A percentile compares a stretch with the other conserved stretches of the same genome.
These are phyloP conservation scores for Fraxinus floribunda DNA, from an alignment of 305 asterid genomes.

Conservation along the genomic window DNA sequence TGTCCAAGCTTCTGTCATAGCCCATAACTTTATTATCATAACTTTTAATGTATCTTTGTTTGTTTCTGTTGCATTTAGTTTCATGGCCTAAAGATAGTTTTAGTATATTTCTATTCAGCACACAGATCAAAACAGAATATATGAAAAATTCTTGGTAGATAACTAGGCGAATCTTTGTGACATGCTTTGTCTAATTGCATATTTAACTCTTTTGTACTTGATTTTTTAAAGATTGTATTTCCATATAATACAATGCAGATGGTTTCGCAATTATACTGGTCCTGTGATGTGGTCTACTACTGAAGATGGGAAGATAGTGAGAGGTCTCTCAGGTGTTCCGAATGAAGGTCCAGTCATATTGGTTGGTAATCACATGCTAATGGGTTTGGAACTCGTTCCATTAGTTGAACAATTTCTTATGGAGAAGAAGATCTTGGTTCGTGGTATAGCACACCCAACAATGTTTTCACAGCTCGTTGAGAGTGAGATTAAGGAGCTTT, in stretches of 20 bases:
- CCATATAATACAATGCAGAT: constrained; percentile 42
- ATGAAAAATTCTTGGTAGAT: not conserved
- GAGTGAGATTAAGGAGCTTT: constrained; percentile 30
- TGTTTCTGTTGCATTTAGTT: not conserved
- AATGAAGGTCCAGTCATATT: constrained; percentile 80
- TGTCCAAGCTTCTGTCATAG: constrained; percentile 2
- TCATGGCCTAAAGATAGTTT: not conserved
- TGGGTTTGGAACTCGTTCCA: constrained; percentile 73
- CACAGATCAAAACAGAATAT: not conserved
- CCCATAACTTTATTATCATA: not conserved
- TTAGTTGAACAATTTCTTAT: constrained; percentile 55
- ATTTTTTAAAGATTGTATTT: not conserved
- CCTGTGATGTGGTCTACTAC: constrained; percentile 73
- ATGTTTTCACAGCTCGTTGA: constrained; percentile 47
- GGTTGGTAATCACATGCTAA: constrained; percentile 94
- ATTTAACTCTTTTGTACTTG: not conserved
- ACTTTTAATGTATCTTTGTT: not conserved
- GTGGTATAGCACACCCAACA: constrained; percentile 79
- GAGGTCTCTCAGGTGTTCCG: constrained; percentile 86
- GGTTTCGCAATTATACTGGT: constrained; percentile 41
- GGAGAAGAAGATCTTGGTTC: constrained; percentile 63
- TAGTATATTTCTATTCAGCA: not conserved
- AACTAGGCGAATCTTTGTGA: not conserved
- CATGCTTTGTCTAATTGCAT: not conserved
- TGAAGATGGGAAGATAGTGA: constrained; percentile 78